phyloP scores from a whole-genome alignment of 345 rosid genomes.

The Linum usitatissimum region DNA sequence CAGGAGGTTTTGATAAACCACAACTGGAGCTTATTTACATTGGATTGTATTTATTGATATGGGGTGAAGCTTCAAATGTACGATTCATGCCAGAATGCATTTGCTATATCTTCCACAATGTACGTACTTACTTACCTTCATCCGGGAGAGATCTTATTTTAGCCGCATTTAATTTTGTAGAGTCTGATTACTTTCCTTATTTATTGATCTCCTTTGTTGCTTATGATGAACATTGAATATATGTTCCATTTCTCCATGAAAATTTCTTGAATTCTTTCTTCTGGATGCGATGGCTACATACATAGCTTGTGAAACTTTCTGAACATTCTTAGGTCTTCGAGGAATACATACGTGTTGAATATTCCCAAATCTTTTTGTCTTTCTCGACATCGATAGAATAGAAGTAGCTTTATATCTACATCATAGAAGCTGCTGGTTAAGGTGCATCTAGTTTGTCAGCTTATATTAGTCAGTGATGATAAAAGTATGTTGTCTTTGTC shows the following conservation, averaged over 20 bases:
- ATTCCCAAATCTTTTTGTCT: background rate
- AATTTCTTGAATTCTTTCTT: background rate
- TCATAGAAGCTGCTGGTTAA: no score
- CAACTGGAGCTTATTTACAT: slow-evolving; percentile 67
- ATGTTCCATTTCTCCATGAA: background rate
- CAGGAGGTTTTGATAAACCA: slow-evolving; percentile 32
- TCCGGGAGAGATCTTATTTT: background rate
- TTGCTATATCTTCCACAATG: slow-evolving; percentile 94
- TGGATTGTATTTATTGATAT: slow-evolving; percentile 79
- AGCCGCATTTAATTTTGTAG: no score
- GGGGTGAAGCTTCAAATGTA: slow-evolving; percentile 99
- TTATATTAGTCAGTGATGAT: background rate
- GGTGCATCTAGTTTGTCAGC: background rate
- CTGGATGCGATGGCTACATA: background rate
- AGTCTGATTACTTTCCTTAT: background rate
- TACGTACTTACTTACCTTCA: slow-evolving; percentile 20
- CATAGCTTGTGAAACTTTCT: background rate
- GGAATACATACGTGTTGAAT: background rate
- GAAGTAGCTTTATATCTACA: background rate
- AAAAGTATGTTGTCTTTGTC: no score
- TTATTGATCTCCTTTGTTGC: background rate
- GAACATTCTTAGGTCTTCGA: background rate
- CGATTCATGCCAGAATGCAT: slow-evolving; percentile 99
- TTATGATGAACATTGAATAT: no score
- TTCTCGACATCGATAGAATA: background rate